Percentiles rank a stretch among this genome's conserved stretches.
These are phyloP conservation scores for Podaxis pistillaris DNA, from an alignment of 768 basidiomycete genomes.

Conservation along the genomic window DNA sequence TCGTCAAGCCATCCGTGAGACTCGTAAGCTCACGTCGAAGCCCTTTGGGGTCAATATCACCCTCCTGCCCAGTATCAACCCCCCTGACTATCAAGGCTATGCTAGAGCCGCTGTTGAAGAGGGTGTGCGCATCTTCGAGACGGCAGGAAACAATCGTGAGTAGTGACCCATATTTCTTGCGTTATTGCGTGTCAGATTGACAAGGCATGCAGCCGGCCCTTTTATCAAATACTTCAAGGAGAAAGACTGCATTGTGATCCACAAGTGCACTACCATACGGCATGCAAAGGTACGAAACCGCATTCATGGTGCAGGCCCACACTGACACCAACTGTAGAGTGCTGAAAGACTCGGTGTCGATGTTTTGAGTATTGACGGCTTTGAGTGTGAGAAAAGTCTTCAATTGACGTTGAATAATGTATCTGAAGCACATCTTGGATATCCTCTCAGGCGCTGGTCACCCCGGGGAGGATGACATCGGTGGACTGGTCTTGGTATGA, in stretches of 20 bases:
- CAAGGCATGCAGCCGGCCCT: slow-evolving; percentile 53
- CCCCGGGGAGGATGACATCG: slow-evolving; percentile 93
- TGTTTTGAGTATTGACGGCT: slow-evolving; percentile 84
- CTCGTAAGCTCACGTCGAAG: slow-evolving; percentile 62
- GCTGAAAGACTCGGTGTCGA: slow-evolving; percentile 83
- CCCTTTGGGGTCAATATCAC: slow-evolving; percentile 88
- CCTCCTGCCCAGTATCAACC: slow-evolving; percentile 84
- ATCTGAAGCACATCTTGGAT: neutral
- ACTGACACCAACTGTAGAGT: slow-evolving; percentile 24
- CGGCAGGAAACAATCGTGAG: slow-evolving; percentile 89
- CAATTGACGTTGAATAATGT: neutral
- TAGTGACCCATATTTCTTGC: slow-evolving; percentile 2
- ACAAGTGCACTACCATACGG: slow-evolving; percentile 86
- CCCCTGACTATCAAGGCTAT: slow-evolving; percentile 87
- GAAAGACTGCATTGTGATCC: slow-evolving; percentile 76
- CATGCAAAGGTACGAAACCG: slow-evolving; percentile 67
- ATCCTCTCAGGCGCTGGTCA: slow-evolving; percentile 75
- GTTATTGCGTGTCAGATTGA: neutral
- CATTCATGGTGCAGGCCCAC: neutral
- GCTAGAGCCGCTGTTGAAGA: slow-evolving; percentile 82
- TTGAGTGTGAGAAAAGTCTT: slow-evolving; percentile 63
- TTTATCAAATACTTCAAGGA: slow-evolving; percentile 81
- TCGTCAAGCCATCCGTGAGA: slow-evolving; percentile 77
- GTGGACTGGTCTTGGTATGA: slow-evolving; percentile 75
- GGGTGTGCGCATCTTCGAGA: slow-evolving; percentile 88